Evolutionary conservation across 1,284 basidiomycete species (phyloP).

Genomic region (Melanopsichium pennsylvanicum): DNA sequence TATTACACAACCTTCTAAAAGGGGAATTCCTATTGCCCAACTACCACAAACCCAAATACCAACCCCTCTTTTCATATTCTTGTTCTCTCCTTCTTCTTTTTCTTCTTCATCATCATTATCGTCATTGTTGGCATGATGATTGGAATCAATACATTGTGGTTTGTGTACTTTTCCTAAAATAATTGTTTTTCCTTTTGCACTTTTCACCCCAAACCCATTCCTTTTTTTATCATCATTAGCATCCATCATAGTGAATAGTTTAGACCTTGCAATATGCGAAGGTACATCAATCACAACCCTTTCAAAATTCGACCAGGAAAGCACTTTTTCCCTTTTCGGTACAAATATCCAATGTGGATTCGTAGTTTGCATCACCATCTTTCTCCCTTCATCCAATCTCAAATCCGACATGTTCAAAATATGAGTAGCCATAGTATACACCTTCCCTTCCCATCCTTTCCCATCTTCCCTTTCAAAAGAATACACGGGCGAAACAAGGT

Average conservation of each 20-base stretch:
- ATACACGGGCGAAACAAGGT: slow-evolving; percentile 39
- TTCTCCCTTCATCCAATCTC: too few species aligned
- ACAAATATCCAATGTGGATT: slow-evolving; percentile 45
- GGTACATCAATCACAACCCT: slow-evolving; percentile 47
- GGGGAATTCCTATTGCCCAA: slow-evolving; percentile 25
- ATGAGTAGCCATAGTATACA: slow-evolving; percentile 63
- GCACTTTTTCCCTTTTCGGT: slow-evolving; percentile 19
- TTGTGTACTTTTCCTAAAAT: slow-evolving; percentile 10
- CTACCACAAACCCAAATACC: slow-evolving; percentile 23
- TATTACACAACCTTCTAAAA: slow-evolving; percentile 35
- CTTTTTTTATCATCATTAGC: too few species aligned
- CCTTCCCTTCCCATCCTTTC: not conserved
- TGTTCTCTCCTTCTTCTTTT: too few species aligned
- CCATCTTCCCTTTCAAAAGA: not conserved
- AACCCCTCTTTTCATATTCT: not conserved
- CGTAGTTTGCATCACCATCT: slow-evolving; percentile 58
- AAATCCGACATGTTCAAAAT: too few species aligned
- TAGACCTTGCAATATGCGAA: slow-evolving; percentile 7
- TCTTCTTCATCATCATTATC: too few species aligned
- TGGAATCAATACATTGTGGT: too few species aligned
- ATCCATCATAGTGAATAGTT: too few species aligned
- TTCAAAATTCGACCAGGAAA: slow-evolving; percentile 48
- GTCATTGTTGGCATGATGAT: too few species aligned
- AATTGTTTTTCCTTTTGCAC: slow-evolving; percentile 1
- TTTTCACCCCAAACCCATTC: too few species aligned